These are phyloP conservation scores for Keithomyces neogunnii DNA, from an alignment of 2,329 filamentous ascomycete genomes.

Conservation along the genomic window DNA sequence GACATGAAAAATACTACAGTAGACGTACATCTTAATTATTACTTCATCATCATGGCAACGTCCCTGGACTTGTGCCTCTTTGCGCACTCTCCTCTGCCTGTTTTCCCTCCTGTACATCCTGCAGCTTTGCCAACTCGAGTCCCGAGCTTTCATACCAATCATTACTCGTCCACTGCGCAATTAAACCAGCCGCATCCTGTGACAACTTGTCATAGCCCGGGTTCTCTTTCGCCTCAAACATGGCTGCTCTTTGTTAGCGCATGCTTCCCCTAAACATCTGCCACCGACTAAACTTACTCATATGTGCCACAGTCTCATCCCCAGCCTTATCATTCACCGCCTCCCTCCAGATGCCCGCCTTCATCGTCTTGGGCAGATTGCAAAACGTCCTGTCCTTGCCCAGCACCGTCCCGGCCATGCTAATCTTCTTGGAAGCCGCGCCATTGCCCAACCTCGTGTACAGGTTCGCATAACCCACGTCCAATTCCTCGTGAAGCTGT, in stretches of 20 bases:
- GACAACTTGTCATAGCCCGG: conserved; percentile 62
- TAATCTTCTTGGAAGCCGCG: conserved; percentile 44
- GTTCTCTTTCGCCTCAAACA: conserved; percentile 68
- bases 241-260: conserved; percentile 31
- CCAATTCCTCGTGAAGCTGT: conserved; percentile 54
- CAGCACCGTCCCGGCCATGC: conserved; percentile 49
- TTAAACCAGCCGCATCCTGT: conserved; percentile 55
- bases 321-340: conserved; percentile 69
- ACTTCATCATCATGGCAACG: not conserved
- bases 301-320: conserved; percentile 78
- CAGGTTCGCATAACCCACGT: conserved; percentile 74
- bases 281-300: conserved; percentile 36
- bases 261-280: no score
- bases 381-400: conserved; percentile 80
- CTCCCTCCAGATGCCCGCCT: conserved; percentile 53
- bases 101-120: not conserved
- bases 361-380: conserved; percentile 57
- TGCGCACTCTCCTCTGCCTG: not conserved
- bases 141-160: conserved; percentile 49
- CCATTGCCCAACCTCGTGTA: conserved; percentile 76
- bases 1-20: no score
- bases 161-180: conserved; percentile 56
- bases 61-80: not conserved
- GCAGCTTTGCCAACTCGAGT: conserved; percentile 6
- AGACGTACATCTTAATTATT: not conserved